Base-by-base conservation (phyloP, 1,284 basidiomycete species). In the Ganoderma sp. region DNA sequence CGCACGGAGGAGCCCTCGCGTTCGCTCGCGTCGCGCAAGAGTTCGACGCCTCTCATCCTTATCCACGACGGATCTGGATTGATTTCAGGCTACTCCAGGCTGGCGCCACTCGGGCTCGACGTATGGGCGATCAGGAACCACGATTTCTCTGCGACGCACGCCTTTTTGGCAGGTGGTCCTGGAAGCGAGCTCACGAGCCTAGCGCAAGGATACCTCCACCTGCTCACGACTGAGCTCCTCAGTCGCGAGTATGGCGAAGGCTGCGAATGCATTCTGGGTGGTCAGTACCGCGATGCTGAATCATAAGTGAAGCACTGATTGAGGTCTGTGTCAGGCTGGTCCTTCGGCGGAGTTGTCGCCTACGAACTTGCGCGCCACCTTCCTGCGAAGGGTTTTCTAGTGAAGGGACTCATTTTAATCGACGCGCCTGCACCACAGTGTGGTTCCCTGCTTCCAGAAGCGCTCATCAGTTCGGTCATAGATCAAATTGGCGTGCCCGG, bases 1-100 rank as follows among this genome's bases (percentile, higher is more conserved):
- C 37, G 9, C 28, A 17, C 2, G 42, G 42, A 17, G 42, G 6
- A 15, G 14, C 14, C 28, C 52, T 28, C 5, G 5, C 19, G 6
- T 22, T 25, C 39, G n/a, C 57, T 41, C 37, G 41, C 28, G n/a
- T 2, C 39, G n/a, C 32, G n/a, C n/a, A 12, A 3, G 34, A 15
- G 39, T 10, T 12, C 67, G 0, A 62, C 70, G 1, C 68, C 69
- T 8, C 79, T 92, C 5, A 84, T 90, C 67, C 82, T 93, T 25
- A 81, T 93, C 15, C 90, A 93, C 73, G 91, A 92, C 71, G 91
- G 91, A 5, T 90, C 88, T 70, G 91, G 91, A 0, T 75, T 90
- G 17, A 78, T 84, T 8, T 80, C 81, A 58, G 84, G 85, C 57
- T 90, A 90, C 69, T 75, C 82, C 57, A 82, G 81, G 7, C 78